Conservation (phyloP, 257 asterid genomes). For the Agastache rugosa region DNA sequence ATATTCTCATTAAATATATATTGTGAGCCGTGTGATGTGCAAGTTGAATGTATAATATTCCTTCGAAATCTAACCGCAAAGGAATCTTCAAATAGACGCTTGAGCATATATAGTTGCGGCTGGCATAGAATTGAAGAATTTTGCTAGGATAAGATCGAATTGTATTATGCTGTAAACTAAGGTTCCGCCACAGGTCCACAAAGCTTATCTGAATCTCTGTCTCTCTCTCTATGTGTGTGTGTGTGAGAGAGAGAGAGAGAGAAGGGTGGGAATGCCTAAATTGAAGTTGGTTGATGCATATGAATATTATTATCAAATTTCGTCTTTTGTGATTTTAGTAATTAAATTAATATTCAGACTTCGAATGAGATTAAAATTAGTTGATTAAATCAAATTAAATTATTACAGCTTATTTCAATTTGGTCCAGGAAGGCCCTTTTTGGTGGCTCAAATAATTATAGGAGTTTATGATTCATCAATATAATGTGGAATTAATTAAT, state of each 20-base stretch:
- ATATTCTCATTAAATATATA: not conserved
- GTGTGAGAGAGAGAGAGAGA: not conserved
- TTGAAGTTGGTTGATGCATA: not conserved
- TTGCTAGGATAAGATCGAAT: slow-evolving; percentile 14
- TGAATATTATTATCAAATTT: too few species aligned
- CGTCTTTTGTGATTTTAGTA: too few species aligned
- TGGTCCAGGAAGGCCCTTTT: too few species aligned
- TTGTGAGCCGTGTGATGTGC: not conserved
- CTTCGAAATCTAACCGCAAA: not conserved
- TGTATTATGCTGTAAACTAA: not conserved
- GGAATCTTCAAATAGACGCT: not conserved
- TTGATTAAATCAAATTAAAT: too few species aligned
- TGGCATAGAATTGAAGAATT: not conserved
- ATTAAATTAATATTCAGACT: too few species aligned
- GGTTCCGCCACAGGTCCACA: not conserved
- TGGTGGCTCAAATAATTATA: too few species aligned
- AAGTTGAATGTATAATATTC: not conserved
- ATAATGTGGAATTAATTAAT: too few species aligned
- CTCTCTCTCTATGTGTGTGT: not conserved
- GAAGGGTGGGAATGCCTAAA: not conserved
- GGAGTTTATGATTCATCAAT: too few species aligned
- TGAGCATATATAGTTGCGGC: not conserved
- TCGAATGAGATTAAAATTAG: too few species aligned
- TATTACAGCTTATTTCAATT: too few species aligned
- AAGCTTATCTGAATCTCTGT: not conserved